These are phyloP conservation scores for Neonectria hederae DNA, from an alignment of 2,329 filamentous ascomycete species.

Conservation along the genomic window DNA sequence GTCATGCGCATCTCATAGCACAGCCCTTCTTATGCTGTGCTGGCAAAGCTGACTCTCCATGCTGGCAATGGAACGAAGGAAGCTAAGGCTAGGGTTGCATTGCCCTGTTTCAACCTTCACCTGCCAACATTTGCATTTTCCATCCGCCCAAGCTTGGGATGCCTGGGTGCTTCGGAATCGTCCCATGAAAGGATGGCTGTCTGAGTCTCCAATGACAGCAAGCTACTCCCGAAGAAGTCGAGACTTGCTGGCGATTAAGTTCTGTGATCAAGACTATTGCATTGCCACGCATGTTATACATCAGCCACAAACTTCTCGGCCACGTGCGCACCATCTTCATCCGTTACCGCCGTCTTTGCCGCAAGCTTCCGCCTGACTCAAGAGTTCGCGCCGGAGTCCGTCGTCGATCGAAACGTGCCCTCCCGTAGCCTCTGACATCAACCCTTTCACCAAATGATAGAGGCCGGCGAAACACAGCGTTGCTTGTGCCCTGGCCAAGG, in stretches of 20 bases:
- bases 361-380: background rate
- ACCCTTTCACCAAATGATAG: slow-evolving; percentile 26
- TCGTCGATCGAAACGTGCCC: background rate
- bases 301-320: background rate
- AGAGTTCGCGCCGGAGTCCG: background rate
- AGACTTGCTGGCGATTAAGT: background rate
- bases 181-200: background rate
- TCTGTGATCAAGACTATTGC: background rate
- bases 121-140: slow-evolving; percentile 1
- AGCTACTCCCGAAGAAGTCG: background rate
- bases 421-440: slow-evolving; percentile 25
- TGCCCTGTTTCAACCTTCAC: background rate
- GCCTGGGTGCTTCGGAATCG: slow-evolving; percentile 1
- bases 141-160: slow-evolving; percentile 24
- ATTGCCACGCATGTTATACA: background rate
- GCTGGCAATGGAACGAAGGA: slow-evolving; percentile 2
- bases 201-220: background rate
- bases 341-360: slow-evolving; percentile 4
- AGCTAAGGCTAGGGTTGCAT: slow-evolving; percentile 5
- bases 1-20: slow-evolving; percentile 20
- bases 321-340: slow-evolving; percentile 1
- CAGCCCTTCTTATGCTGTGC: slow-evolving; percentile 15
- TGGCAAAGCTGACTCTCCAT: slow-evolving; percentile 4
- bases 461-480: slow-evolving; percentile 29
- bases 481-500: slow-evolving; percentile 21